Percentiles rank a stretch among this genome's conserved stretches.
phyloP scores from a whole-genome alignment of 805 yeast species.

The Candida maltosa region DNA sequence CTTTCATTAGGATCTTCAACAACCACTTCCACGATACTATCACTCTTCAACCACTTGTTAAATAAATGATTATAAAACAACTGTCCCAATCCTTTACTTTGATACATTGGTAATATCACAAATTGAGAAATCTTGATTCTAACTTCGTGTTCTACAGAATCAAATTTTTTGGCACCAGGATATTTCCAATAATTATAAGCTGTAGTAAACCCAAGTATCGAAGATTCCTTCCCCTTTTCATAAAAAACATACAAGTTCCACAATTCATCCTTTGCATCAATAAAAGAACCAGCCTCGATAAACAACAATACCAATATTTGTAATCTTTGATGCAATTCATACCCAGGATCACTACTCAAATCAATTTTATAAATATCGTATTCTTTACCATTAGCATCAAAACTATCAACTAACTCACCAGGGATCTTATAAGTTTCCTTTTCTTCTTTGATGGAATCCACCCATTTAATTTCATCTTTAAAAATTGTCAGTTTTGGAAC shows the following conservation, averaged over 20 bases:
- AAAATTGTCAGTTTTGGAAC: conserved; percentile 61
- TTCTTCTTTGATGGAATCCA: conserved; percentile 50
- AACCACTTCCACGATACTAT: conserved; percentile 62
- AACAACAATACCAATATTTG: conserved; percentile 79
- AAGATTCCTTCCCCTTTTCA: conserved; percentile 21
- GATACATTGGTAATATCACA: conserved; percentile 79
- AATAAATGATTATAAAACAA: conserved; percentile 56
- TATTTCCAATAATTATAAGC: conserved; percentile 83
- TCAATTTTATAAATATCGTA: conserved; percentile 54
- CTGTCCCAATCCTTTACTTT: conserved; percentile 70
- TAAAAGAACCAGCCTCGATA: conserved; percentile 92
- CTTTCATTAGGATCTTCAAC: conserved; percentile 94
- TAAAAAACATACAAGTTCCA: conserved; percentile 77
- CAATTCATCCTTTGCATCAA: conserved; percentile 67
- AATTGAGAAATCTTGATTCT: conserved; percentile 87
- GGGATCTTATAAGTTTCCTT: conserved; percentile 40
- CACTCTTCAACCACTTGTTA: conserved; percentile 53
- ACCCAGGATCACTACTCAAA: conserved; percentile 37
- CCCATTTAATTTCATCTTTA: conserved; percentile 70
- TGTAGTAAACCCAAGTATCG: conserved; percentile 78
- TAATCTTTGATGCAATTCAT: conserved; percentile 60
- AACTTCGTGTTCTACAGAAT: conserved; percentile 31
- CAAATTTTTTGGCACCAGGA: conserved; percentile 51
- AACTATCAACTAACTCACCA: conserved; percentile 27
- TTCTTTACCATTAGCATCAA: conserved; percentile 28